These are phyloP conservation scores for Firmiana major DNA, from an alignment of 345 rosid genomes.

Conservation along the genomic window DNA sequence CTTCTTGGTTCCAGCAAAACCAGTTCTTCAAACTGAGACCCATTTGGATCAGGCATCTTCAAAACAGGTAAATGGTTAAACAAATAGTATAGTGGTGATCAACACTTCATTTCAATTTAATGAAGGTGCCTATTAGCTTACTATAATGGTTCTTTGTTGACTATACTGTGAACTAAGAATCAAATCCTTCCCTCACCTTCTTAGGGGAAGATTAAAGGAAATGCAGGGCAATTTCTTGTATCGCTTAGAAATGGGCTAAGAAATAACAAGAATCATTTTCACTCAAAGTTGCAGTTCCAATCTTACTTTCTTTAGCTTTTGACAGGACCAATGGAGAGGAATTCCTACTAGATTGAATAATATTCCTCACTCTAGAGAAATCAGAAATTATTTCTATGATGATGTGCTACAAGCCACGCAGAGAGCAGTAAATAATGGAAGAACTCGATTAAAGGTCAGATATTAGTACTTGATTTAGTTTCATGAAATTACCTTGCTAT, in stretches of 20 bases:
- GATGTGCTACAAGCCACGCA: constrained; percentile 79
- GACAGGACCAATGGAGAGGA: constrained; percentile 89
- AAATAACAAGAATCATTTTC: background rate
- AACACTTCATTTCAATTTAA: background rate
- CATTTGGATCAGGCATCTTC: constrained; percentile 35
- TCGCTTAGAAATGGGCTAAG: background rate
- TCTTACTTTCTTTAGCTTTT: constrained; percentile 35
- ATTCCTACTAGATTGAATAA: constrained; percentile 91
- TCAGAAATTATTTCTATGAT: constrained; percentile 78
- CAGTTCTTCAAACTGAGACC: constrained; percentile 27
- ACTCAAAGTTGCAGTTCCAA: constrained; percentile 6
- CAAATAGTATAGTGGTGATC: background rate
- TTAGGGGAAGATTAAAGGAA: background rate
- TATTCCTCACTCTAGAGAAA: constrained; percentile 93
- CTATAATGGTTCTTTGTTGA: background rate
- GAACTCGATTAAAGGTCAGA: constrained; percentile 68
- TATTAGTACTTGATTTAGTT: constrained; percentile 5
- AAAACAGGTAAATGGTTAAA: constrained; percentile 36
- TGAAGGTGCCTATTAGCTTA: background rate
- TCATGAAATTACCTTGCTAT: background rate
- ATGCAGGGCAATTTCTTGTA: background rate
- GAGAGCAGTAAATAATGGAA: constrained; percentile 71
- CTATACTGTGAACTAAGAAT: background rate
- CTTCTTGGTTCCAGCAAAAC: constrained; percentile 29
- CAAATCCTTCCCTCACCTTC: background rate